Evolutionary conservation across 768 basidiomycete genomes (phyloP).

Genomic region (Xanthoconium stramineum): DNA sequence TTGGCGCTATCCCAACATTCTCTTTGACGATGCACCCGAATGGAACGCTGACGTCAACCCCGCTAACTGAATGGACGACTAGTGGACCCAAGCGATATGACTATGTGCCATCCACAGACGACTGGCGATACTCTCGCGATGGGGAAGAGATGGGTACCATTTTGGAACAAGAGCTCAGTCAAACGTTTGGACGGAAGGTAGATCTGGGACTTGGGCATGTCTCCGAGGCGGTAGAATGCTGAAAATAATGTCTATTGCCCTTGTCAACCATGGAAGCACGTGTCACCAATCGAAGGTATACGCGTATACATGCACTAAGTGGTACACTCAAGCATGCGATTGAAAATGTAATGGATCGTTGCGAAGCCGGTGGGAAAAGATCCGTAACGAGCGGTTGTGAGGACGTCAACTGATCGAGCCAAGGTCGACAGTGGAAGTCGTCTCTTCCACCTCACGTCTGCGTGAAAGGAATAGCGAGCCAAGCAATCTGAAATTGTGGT

Average conservation of each 20-base stretch:
- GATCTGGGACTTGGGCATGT: conserved; percentile 29
- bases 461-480: conserved; percentile 66
- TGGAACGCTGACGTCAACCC: background rate
- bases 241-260: background rate
- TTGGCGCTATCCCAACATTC: background rate
- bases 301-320: conserved; percentile 3
- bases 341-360: background rate
- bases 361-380: background rate
- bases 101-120: conserved; percentile 50
- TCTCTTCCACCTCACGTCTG: conserved; percentile 33
- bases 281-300: conserved; percentile 2
- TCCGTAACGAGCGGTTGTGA: background rate
- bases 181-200: conserved; percentile 35
- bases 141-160: conserved; percentile 55
- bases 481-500: conserved; percentile 44
- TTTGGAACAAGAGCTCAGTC: conserved; percentile 66
- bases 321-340: background rate
- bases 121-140: conserved; percentile 80
- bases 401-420: background rate
- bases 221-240: conserved; percentile 19
- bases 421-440: background rate
- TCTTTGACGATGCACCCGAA: background rate
- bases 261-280: background rate
- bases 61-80: conserved; percentile 5
- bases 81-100: conserved; percentile 95